phyloP scores from a whole-genome alignment of 768 basidiomycete species.

The Leccinum subgranulosum region DNA sequence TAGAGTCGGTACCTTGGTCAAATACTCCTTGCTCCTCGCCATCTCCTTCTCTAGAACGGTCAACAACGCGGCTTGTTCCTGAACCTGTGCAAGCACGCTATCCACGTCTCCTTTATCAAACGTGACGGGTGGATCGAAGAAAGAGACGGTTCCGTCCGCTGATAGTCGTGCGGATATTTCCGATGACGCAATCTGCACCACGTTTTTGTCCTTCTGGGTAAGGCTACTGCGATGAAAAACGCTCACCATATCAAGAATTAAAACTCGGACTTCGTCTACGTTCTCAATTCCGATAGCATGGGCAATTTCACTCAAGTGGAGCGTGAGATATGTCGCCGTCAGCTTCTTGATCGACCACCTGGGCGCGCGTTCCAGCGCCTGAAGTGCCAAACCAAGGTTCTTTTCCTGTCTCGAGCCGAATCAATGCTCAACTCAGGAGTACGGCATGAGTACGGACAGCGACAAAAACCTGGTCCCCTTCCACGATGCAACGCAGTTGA shows the following conservation, averaged over 20 bases:
- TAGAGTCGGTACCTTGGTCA: conserved; percentile 53
- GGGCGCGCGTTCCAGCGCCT: conserved; percentile 66
- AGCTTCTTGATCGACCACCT: conserved; percentile 78
- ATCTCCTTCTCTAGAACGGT: conserved; percentile 32
- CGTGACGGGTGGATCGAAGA: conserved; percentile 59
- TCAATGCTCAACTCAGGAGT: conserved; percentile 4
- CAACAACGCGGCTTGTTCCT: conserved; percentile 39
- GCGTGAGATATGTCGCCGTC: conserved; percentile 78
- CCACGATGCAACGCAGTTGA: conserved; percentile 43
- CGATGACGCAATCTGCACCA: conserved; percentile 58
- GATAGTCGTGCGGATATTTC: conserved; percentile 72
- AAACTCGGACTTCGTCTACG: conserved; percentile 51
- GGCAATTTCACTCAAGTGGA: conserved; percentile 71
- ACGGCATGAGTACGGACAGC: conserved; percentile 38
- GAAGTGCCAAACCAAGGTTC: conserved; percentile 66
- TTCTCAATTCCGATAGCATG: conserved; percentile 40
- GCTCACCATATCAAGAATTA: conserved; percentile 74
- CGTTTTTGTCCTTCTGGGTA: conserved; percentile 1
- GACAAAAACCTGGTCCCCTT: conserved; percentile 55
- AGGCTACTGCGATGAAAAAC: neutral
- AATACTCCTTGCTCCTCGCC: conserved; percentile 65
- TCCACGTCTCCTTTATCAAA: conserved; percentile 65
- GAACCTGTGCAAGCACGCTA: conserved; percentile 48
- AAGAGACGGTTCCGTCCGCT: conserved; percentile 68
- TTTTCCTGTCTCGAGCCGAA: conserved; percentile 48